Conservation (phyloP, 768 basidiomycete species). For the Phylloporus sp. region DNA sequence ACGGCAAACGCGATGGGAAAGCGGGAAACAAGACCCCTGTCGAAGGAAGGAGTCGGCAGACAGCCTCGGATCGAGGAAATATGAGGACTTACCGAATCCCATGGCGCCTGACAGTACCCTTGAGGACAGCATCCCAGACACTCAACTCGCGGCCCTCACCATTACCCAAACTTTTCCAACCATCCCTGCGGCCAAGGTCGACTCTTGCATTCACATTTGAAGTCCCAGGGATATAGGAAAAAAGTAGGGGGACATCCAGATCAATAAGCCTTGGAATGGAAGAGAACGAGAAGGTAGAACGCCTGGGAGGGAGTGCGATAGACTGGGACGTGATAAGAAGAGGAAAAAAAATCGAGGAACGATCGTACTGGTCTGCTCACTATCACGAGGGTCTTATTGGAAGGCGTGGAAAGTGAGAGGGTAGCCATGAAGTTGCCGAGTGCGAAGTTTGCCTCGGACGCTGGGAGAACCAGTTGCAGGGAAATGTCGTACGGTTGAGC, state of each 20-base stretch:
- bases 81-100: conserved; percentile 60
- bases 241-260: conserved; percentile 56
- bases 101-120: conserved; percentile 58
- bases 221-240: conserved; percentile 46
- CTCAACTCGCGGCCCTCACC: conserved; percentile 74
- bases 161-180: conserved; percentile 64
- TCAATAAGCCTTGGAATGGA: conserved; percentile 39
- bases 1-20: conserved; percentile 60
- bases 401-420: conserved; percentile 52
- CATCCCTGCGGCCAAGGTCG: conserved; percentile 71
- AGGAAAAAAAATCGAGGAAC: neutral
- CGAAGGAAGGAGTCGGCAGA: neutral
- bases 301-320: conserved; percentile 45
- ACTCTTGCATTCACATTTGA: conserved; percentile 53
- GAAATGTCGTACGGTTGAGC: conserved; percentile 75
- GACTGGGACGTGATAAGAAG: conserved; percentile 41
- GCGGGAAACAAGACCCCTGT: conserved; percentile 64
- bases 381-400: conserved; percentile 59
- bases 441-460: conserved; percentile 60
- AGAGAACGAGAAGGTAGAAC: conserved; percentile 34
- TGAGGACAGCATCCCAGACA: conserved; percentile 57
- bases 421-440: conserved; percentile 86
- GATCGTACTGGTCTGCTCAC: conserved; percentile 63
- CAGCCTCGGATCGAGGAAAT: neutral
- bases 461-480: conserved; percentile 61